Conservation (phyloP, 108 stramenopile genomes). For the Skeletonema potamos region DNA sequence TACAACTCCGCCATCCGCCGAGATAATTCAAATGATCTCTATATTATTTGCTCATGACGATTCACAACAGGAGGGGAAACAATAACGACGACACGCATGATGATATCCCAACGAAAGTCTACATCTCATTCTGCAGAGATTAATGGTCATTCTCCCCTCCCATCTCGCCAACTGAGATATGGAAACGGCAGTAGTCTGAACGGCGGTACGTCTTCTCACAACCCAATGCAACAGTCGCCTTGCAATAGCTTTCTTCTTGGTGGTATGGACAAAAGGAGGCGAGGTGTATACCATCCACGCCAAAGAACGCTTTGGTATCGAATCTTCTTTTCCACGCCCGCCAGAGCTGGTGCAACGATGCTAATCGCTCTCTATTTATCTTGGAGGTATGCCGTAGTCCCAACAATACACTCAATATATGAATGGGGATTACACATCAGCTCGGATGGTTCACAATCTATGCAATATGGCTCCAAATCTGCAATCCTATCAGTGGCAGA, state of each 20-base stretch:
- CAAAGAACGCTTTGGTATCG: conserved; percentile 62
- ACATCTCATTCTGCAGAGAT: background rate
- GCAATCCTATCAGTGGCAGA: conserved; percentile 15
- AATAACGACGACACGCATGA: too few species aligned
- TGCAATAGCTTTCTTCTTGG: conserved; percentile 69
- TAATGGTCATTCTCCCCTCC: conserved; percentile 1
- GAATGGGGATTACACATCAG: conserved; percentile 15
- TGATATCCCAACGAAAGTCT: background rate
- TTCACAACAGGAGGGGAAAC: too few species aligned
- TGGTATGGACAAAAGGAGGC: conserved; percentile 59
- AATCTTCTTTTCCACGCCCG: conserved; percentile 55
- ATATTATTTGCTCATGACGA: too few species aligned
- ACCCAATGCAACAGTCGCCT: conserved; percentile 9
- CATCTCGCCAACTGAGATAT: conserved; percentile 19
- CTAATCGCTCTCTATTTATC: conserved; percentile 23
- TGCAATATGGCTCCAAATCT: background rate
- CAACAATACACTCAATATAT: conserved; percentile 11
- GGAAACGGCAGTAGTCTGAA: conserved; percentile 4
- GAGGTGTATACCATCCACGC: conserved; percentile 33
- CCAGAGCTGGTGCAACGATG: conserved; percentile 17
- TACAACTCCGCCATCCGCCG: too few species aligned
- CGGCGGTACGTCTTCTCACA: conserved; percentile 1
- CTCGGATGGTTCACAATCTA: conserved; percentile 7
- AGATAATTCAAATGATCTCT: too few species aligned
- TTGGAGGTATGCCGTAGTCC: conserved; percentile 27